These are phyloP conservation scores for Trypanosoma platydactyli DNA, from an alignment of 208 protist species.

Conservation along the genomic window DNA sequence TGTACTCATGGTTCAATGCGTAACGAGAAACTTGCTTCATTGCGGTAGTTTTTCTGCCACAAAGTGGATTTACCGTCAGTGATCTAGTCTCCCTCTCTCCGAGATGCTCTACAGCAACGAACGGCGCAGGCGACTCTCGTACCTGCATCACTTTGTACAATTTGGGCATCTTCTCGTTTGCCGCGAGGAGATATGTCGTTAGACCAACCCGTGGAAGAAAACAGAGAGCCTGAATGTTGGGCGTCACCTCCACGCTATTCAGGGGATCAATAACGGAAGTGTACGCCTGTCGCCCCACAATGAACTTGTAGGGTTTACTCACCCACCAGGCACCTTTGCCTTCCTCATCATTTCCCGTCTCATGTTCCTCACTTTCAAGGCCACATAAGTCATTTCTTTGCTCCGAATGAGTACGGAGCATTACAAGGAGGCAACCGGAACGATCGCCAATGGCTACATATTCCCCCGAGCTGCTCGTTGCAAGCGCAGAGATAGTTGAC, in stretches of 20 bases:
- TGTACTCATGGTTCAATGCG: constrained; percentile 84
- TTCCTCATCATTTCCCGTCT: background rate
- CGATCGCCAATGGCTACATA: constrained; percentile 81
- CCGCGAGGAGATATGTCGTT: constrained; percentile 66
- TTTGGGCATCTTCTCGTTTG: constrained; percentile 88
- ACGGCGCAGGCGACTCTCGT: constrained; percentile 55
- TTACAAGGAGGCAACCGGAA: constrained; percentile 69
- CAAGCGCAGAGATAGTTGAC: constrained; percentile 70
- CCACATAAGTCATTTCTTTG: constrained; percentile 24
- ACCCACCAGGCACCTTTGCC: constrained; percentile 1
- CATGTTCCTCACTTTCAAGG: constrained; percentile 21
- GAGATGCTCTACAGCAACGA: constrained; percentile 70
- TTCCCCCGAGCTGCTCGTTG: constrained; percentile 47
- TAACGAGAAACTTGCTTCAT: constrained; percentile 78
- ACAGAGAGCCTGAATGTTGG: constrained; percentile 66
- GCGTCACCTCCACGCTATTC: constrained; percentile 81
- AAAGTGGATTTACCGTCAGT: constrained; percentile 36
- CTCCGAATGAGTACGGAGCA: constrained; percentile 51
- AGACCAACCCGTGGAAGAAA: constrained; percentile 70
- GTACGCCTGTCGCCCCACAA: constrained; percentile 72
- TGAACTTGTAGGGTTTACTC: constrained; percentile 57
- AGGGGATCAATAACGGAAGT: constrained; percentile 83
- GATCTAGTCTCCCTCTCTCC: constrained; percentile 45
- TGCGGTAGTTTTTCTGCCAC: constrained; percentile 34
- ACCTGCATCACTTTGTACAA: constrained; percentile 81